Evolutionary conservation across 1,284 basidiomycete species (phyloP), one percentile per base, ranked within the genome.

Genomic region (Moesziomyces aphidis): DNA sequence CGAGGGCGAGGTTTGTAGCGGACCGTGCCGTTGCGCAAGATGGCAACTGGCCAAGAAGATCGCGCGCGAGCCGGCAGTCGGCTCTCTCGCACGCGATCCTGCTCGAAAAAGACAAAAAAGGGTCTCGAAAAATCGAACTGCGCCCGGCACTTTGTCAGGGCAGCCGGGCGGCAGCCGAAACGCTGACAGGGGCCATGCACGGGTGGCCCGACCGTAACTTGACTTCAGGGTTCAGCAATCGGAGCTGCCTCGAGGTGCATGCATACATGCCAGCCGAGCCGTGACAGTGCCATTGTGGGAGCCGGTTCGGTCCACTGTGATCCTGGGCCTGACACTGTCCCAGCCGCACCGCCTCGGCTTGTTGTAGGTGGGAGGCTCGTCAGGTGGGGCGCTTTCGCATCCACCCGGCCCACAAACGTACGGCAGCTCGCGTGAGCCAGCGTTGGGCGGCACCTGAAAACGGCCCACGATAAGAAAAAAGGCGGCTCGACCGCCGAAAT

Each of bases 201-300:
- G 39, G 39, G 15, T 42, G 39, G 28, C 34, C 48, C 59, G 17
- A 67, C n/a, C 44, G 55, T 61, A 8, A 28, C 34, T 56, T 50
- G 11, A 48, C 45, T 23, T 57, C 59, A 21, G 65, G 65, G 54
- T 67, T 42, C 39, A 42, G 39, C 17, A 34, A 42, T 42, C 39
- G 39, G 39, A 42, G 39, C 39, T 42, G 39, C 15, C 6, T 19
- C 39, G 17, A 42, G 31, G 31, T 34, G 31, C 31, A 42, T 42
- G 39, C 39, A 42, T 42, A 11, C 39, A 42, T 6, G 39, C 39
- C 39, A 42, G 39, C 39, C 39, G 39, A 42, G 39, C 39, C 2
- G 39, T 42, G 11, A 42, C 39, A 42, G 39, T 17, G 36, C 5
- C 36, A 42, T 11, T 34, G 39, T 42, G 39, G 39, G 39, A 42